Conservation (phyloP, 768 basidiomycete species). For the Leccinum uliginosum region DNA sequence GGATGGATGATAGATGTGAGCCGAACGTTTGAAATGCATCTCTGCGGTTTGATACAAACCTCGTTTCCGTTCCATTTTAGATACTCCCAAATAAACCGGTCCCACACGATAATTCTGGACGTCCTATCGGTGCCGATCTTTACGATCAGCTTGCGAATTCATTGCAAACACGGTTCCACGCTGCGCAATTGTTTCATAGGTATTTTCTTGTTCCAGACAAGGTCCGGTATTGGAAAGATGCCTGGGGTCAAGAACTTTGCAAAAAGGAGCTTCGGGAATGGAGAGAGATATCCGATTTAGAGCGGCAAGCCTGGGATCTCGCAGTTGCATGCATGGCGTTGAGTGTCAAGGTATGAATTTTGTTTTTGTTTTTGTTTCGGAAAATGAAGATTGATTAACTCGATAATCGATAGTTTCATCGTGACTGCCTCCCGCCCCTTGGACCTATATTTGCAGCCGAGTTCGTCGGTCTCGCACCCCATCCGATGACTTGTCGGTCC, state of each 20-base stretch:
- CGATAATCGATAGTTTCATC: conserved; percentile 46
- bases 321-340: conserved; percentile 56
- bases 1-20: conserved; percentile 46
- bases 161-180: conserved; percentile 62
- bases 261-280: not conserved
- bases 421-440: conserved; percentile 57
- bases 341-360: conserved; percentile 50
- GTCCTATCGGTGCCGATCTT: conserved; percentile 24
- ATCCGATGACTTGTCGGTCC: conserved; percentile 40
- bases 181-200: conserved; percentile 54
- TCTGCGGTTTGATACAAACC: not conserved
- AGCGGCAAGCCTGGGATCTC: conserved; percentile 51
- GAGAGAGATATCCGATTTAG: not conserved
- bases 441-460: conserved; percentile 48
- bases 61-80: conserved; percentile 3
- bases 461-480: conserved; percentile 48
- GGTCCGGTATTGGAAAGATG: conserved; percentile 10
- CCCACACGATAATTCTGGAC: not conserved
- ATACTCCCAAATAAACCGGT: conserved; percentile 2
- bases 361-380: not conserved
- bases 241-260: not conserved
- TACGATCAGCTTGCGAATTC: conserved; percentile 51
- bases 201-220: conserved; percentile 43
- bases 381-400: not conserved
- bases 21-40: not conserved